Percentiles rank a stretch among this genome's conserved stretches.
Conservation (phyloP, 2,329 filamentous ascomycete genomes). For the Cylindrodendrum hubeiense region DNA sequence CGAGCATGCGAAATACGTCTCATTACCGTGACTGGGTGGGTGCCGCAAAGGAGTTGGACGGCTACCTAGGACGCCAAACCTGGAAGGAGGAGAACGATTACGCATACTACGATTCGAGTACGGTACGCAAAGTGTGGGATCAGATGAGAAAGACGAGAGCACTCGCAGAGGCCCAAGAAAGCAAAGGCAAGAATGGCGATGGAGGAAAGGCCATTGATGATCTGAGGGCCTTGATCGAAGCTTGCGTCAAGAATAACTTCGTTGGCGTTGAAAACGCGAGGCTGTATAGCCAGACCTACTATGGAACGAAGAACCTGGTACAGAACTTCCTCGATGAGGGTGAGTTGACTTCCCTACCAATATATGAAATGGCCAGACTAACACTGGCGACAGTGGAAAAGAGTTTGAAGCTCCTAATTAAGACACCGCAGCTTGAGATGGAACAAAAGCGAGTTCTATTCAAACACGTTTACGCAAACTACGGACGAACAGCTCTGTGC, state of each 20-base stretch:
- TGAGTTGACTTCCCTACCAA: slow-evolving; percentile 50
- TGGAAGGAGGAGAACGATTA: slow-evolving; percentile 86
- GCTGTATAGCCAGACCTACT: slow-evolving; percentile 98
- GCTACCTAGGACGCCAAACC: slow-evolving; percentile 81
- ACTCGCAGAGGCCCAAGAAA: slow-evolving; percentile 66
- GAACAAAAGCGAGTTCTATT: slow-evolving; percentile 86
- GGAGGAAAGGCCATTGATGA: slow-evolving; percentile 75
- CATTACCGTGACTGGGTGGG: slow-evolving; percentile 87
- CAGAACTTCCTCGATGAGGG: slow-evolving; percentile 91
- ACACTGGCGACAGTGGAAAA: slow-evolving; percentile 67
- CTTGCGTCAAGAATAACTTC: slow-evolving; percentile 98
- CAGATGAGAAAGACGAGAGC: slow-evolving; percentile 78
- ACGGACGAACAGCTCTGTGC: slow-evolving; percentile 91
- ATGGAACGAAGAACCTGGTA: slow-evolving; percentile 94
- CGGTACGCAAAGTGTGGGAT: slow-evolving; percentile 80
- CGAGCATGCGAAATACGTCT: slow-evolving; percentile 76
- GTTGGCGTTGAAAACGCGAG: slow-evolving; percentile 93
- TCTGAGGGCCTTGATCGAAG: slow-evolving; percentile 82
- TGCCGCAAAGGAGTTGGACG: slow-evolving; percentile 83
- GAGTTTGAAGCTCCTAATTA: slow-evolving; percentile 75
- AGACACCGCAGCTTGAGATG: slow-evolving; percentile 73
- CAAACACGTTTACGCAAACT: slow-evolving; percentile 91
- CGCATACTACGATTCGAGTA: slow-evolving; percentile 90
- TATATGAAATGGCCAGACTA: slow-evolving; percentile 15
- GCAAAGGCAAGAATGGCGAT: slow-evolving; percentile 52